Evolutionary conservation across 106 monocot genomes (phyloP).

Genomic region (Apostasia shenzhenica): DNA sequence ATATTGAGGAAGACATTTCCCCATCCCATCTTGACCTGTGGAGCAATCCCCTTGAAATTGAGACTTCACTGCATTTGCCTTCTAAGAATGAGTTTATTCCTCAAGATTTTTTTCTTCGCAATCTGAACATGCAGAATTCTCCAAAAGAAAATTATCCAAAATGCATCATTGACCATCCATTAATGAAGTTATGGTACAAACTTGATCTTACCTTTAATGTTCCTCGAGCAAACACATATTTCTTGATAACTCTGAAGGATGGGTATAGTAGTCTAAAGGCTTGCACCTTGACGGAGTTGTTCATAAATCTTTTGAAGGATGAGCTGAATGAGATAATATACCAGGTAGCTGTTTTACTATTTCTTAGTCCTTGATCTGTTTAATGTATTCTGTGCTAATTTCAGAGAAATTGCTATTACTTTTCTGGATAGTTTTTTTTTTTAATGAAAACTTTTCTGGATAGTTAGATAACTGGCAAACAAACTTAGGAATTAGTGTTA

Average conservation of each 20-base stretch:
- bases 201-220: slow-evolving; percentile 82
- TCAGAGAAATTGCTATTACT: not conserved
- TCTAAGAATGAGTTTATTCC: slow-evolving; percentile 90
- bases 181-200: slow-evolving; percentile 86
- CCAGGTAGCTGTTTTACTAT: slow-evolving; percentile 45
- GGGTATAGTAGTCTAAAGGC: slow-evolving; percentile 54
- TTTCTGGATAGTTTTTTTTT: not conserved
- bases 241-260: slow-evolving; percentile 82
- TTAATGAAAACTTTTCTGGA: too few species aligned
- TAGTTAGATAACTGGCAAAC: too few species aligned
- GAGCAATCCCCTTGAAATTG: slow-evolving; percentile 51
- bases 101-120: slow-evolving; percentile 59
- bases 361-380: not conserved
- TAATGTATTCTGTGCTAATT: not conserved
- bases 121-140: slow-evolving; percentile 19
- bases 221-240: slow-evolving; percentile 90
- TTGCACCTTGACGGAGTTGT: slow-evolving; percentile 80
- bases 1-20: slow-evolving; percentile 77
- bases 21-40: slow-evolving; percentile 54
- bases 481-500: too few species aligned
- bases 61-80: slow-evolving; percentile 68
- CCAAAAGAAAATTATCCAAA: slow-evolving; percentile 27
- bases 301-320: slow-evolving; percentile 80
- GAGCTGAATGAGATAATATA: slow-evolving; percentile 89
- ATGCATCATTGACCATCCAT: slow-evolving; percentile 73